Percentiles rank a stretch among this genome's conserved stretches.
These are phyloP conservation scores for Pisolithus microcarpus DNA, from an alignment of 768 basidiomycete species.

Conservation along the genomic window DNA sequence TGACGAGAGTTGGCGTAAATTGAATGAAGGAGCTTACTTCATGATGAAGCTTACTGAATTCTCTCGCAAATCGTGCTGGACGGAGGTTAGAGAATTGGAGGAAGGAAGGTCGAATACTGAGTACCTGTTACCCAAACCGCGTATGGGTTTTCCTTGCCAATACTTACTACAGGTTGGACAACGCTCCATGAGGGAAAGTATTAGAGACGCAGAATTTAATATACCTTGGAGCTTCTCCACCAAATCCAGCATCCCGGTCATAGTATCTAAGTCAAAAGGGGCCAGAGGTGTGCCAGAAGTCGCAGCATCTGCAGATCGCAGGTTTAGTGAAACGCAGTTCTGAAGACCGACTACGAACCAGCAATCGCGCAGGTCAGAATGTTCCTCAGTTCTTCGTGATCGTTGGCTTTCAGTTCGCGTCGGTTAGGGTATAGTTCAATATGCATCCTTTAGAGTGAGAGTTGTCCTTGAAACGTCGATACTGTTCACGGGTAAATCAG, in stretches of 20 bases:
- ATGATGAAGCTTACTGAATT: slow-evolving; percentile 28
- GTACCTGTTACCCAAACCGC: slow-evolving; percentile 1
- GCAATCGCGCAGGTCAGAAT: slow-evolving; percentile 7
- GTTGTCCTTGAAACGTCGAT: neutral
- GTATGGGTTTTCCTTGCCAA: neutral
- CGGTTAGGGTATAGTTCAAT: slow-evolving; percentile 3
- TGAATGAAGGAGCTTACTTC: neutral
- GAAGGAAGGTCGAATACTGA: neutral
- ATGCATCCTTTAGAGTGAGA: slow-evolving; percentile 2
- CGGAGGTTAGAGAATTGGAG: neutral
- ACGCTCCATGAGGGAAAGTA: neutral
- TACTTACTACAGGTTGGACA: neutral
- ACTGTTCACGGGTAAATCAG: neutral
- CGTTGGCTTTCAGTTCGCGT: neutral
- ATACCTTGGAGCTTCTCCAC: slow-evolving; percentile 3
- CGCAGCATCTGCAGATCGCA: neutral
- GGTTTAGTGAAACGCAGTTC: too few species aligned
- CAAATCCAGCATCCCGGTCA: slow-evolving; percentile 5
- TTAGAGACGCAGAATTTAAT: neutral
- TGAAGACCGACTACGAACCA: slow-evolving; percentile 10
- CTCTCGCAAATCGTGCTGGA: slow-evolving; percentile 37
- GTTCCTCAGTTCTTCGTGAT: slow-evolving; percentile 1
- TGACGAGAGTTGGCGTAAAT: neutral
- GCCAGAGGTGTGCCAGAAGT: slow-evolving; percentile 3
- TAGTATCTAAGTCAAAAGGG: slow-evolving; percentile 6